Percentiles rank a stretch among this genome's conserved stretches.
These are phyloP conservation scores for Roridomyces roridus DNA, from an alignment of 768 basidiomycete species.

Conservation along the genomic window DNA sequence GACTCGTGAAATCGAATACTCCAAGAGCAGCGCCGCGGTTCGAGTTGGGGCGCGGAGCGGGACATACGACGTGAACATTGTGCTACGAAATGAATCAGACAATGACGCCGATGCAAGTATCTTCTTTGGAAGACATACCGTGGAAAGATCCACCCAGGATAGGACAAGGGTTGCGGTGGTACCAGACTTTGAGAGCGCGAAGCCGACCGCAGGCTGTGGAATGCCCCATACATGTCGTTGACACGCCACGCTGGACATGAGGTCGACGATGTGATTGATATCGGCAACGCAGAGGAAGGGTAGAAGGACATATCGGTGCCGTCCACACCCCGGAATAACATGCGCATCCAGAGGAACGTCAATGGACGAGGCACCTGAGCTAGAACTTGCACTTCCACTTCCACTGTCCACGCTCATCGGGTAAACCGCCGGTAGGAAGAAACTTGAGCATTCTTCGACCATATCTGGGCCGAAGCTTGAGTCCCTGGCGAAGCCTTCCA, in stretches of 20 bases:
- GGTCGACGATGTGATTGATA: constrained; percentile 1
- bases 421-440: not conserved
- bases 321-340: constrained; percentile 1
- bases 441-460: not conserved
- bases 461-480: not conserved
- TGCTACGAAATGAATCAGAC: too few species aligned
- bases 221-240: not conserved
- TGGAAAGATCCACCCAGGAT: too few species aligned
- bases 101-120: too few species aligned
- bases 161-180: too few species aligned
- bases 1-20: too few species aligned
- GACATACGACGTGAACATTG: too few species aligned
- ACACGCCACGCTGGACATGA: constrained; percentile 7
- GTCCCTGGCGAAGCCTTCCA: not conserved
- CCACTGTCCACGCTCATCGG: not conserved
- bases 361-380: not conserved
- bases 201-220: too few species aligned
- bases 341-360: constrained; percentile 2
- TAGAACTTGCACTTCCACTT: not conserved
- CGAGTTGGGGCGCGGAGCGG: too few species aligned
- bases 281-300: constrained; percentile 8
- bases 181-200: too few species aligned
- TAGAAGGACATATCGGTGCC: not conserved
- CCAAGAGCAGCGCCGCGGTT: too few species aligned
- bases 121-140: too few species aligned